Conservation (phyloP, 192 early-diverging fungal genomes). For the Backusella macrospora region DNA sequence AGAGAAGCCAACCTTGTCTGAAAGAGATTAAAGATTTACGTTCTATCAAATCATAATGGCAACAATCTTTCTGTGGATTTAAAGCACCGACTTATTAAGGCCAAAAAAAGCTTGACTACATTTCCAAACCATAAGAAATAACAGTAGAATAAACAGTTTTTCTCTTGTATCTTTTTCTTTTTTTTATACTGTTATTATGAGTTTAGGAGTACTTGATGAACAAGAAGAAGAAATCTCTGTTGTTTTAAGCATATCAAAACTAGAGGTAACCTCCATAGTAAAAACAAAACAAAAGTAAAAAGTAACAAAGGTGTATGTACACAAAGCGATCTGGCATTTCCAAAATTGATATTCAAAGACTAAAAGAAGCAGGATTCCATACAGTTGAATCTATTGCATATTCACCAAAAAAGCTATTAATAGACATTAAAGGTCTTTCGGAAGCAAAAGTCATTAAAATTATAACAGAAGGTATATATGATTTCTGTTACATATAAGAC, state of each 20-base stretch:
- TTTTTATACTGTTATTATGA: background rate
- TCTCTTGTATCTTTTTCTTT: background rate
- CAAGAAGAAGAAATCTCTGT: background rate
- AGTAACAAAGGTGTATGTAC: background rate
- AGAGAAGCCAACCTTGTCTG: too few species aligned
- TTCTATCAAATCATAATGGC: too few species aligned
- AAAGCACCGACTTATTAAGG: too few species aligned
- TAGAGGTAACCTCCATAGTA: background rate
- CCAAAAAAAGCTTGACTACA: too few species aligned
- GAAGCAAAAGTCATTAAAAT: conserved; percentile 97
- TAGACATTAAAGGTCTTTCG: conserved; percentile 94
- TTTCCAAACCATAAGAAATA: too few species aligned
- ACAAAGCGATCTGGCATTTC: conserved; percentile 54
- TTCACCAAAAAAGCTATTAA: conserved; percentile 84
- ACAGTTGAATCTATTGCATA: conserved; percentile 92
- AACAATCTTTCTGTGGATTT: too few species aligned
- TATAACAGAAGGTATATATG: conserved; percentile 71
- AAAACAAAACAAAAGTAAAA: background rate
- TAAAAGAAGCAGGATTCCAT: conserved; percentile 84
- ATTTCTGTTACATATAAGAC: background rate
- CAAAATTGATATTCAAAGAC: conserved; percentile 76
- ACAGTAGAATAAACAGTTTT: too few species aligned
- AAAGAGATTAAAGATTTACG: too few species aligned
- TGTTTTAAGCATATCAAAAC: background rate
- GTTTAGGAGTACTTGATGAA: background rate